A percentile compares a stretch with the other conserved stretches of the same genome.
Evolutionary conservation across 192 early-diverging fungal genomes (phyloP).

Genomic region (Backusella australiensis): DNA sequence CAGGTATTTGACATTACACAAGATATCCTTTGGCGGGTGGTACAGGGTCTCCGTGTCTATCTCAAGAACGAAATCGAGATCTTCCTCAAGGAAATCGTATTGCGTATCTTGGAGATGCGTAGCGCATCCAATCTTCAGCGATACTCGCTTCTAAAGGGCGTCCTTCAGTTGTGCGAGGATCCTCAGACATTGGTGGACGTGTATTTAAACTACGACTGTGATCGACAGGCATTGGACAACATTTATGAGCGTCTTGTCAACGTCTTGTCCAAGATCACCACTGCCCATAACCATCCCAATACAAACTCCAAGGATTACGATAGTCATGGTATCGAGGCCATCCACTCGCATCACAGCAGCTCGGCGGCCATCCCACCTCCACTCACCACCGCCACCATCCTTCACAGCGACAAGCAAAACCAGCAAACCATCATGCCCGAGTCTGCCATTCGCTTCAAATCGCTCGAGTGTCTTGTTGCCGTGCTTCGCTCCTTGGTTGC

Average conservation of each 20-base stretch:
- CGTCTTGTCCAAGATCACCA: conserved; percentile 62
- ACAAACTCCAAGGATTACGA: conserved; percentile 20
- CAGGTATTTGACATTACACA: conserved; percentile 82
- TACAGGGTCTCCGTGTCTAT: conserved; percentile 64
- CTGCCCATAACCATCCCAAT: conserved; percentile 26
- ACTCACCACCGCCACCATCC: conserved; percentile 40
- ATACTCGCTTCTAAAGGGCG: conserved; percentile 66
- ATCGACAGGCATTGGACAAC: conserved; percentile 77
- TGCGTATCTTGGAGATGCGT: conserved; percentile 85
- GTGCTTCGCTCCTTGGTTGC: conserved; percentile 65
- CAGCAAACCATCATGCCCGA: conserved; percentile 27
- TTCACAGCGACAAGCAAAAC: conserved; percentile 36
- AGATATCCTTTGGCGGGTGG: conserved; percentile 79
- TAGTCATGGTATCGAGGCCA: conserved; percentile 8
- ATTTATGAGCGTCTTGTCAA: conserved; percentile 88
- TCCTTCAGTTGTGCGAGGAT: conserved; percentile 66
- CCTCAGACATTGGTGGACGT: conserved; percentile 85
- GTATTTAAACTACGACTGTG: conserved; percentile 95
- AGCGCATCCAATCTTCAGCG: conserved; percentile 65
- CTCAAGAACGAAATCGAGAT: conserved; percentile 89
- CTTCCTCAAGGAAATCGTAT: conserved; percentile 84
- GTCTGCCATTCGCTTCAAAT: conserved; percentile 51
- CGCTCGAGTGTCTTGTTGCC: conserved; percentile 58
- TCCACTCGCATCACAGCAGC: conserved; percentile 8
- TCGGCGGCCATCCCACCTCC: conserved; percentile 40